Percentiles rank a stretch among this genome's conserved stretches.
phyloP scores from a whole-genome alignment of 805 yeast genomes.

The Scheffersomyces coipomensis region DNA sequence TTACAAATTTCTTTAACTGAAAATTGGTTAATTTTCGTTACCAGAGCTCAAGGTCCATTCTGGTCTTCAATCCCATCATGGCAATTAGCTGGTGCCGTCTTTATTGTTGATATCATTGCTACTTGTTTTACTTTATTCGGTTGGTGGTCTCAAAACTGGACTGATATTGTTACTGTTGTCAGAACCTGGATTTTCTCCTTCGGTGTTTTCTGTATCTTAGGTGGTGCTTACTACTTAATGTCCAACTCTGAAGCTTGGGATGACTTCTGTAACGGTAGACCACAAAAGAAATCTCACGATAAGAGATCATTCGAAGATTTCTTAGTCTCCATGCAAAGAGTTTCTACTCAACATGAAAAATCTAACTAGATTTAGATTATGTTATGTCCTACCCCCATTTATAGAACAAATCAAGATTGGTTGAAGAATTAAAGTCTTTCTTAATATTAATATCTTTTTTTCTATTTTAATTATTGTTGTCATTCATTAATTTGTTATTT shows the following conservation, averaged over 20 bases:
- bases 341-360: slow-evolving; percentile 86
- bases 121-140: slow-evolving; percentile 92
- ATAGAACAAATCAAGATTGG: background rate
- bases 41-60: slow-evolving; percentile 98
- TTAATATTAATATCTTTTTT: too few relatives aligned
- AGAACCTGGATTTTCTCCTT: slow-evolving; percentile 94
- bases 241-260: slow-evolving; percentile 77
- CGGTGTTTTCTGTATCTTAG: slow-evolving; percentile 95
- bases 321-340: slow-evolving; percentile 85
- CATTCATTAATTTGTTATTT: background rate
- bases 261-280: slow-evolving; percentile 81
- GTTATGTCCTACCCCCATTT: slow-evolving; percentile 1
- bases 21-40: slow-evolving; percentile 95
- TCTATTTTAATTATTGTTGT: too few relatives aligned
- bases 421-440: too few relatives aligned
- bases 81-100: slow-evolving; percentile 94
- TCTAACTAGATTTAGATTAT: slow-evolving; percentile 45
- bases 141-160: slow-evolving; percentile 98
- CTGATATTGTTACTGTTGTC: slow-evolving; percentile 91
- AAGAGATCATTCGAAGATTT: slow-evolving; percentile 77
- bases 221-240: slow-evolving; percentile 96
- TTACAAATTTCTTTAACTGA: slow-evolving; percentile 92
- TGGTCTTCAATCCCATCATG: slow-evolving; percentile 96
- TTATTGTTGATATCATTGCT: slow-evolving; percentile 85
- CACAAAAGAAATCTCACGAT: slow-evolving; percentile 53